phyloP scores from a whole-genome alignment of 2,329 filamentous ascomycete genomes.

The Pyricularia sp. region DNA sequence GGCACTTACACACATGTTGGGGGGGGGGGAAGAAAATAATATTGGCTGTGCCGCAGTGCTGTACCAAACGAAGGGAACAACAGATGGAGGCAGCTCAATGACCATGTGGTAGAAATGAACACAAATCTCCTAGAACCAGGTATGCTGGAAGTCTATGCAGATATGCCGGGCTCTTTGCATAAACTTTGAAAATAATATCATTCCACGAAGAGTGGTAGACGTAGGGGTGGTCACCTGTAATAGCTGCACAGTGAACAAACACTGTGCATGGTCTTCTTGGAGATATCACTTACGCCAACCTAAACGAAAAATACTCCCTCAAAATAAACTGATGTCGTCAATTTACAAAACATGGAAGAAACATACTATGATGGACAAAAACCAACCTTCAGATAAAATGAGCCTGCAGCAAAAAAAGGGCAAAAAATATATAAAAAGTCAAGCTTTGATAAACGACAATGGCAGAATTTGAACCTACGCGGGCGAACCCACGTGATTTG shows the following conservation, averaged over 20 bases:
- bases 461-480: constrained; percentile 5
- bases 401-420: too few species aligned
- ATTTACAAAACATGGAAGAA: too few species aligned
- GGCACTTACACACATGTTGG: constrained; percentile 23
- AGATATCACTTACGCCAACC: background rate
- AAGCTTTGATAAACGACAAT: background rate
- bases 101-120: constrained; percentile 4
- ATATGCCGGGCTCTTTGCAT: too few species aligned
- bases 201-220: background rate
- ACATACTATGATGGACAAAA: too few species aligned
- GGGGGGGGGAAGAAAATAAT: too few species aligned
- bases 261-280: background rate
- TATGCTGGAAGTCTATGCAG: too few species aligned
- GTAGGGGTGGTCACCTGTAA: background rate
- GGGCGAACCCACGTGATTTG: constrained; percentile 5
- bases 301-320: too few species aligned
- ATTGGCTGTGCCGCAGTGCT: constrained; percentile 30
- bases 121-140: too few species aligned
- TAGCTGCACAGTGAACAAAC: background rate
- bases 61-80: constrained; percentile 25
- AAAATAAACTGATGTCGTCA: too few species aligned
- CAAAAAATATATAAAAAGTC: too few species aligned
- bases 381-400: too few species aligned
- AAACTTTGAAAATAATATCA: too few species aligned
- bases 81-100: constrained; percentile 24